Evolutionary conservation across 2,329 filamentous ascomycete genomes (phyloP).

Genomic region (Ophiostoma ips): DNA sequence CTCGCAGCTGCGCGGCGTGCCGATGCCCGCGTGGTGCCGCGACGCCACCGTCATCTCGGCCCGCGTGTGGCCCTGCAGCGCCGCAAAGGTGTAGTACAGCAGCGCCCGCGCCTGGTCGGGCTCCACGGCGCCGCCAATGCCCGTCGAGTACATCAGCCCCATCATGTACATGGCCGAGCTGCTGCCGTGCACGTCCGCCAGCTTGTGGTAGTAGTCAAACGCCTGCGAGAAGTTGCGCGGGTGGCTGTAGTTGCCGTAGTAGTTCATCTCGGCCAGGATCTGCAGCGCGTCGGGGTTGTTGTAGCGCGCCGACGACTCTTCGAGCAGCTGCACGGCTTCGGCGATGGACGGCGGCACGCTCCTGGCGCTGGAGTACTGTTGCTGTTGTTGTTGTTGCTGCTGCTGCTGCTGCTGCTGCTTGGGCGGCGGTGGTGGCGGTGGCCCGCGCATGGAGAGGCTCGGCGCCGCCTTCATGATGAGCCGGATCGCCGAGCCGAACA

Average conservation of each 20-base stretch:
- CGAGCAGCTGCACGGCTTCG: slow-evolving; percentile 37
- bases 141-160: slow-evolving; percentile 89
- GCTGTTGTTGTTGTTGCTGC: slow-evolving; percentile 23
- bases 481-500: slow-evolving; percentile 27
- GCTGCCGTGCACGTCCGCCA: slow-evolving; percentile 69
- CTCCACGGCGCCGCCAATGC: slow-evolving; percentile 66
- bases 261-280: slow-evolving; percentile 85
- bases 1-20: slow-evolving; percentile 74
- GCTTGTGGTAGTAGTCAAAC: slow-evolving; percentile 65
- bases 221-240: slow-evolving; percentile 68
- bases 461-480: slow-evolving; percentile 35
- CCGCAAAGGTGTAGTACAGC: slow-evolving; percentile 89
- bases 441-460: slow-evolving; percentile 33
- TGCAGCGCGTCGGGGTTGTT: slow-evolving; percentile 75
- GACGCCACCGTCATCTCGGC: slow-evolving; percentile 92
- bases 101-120: slow-evolving; percentile 83
- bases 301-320: slow-evolving; percentile 36
- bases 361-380: no score
- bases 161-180: slow-evolving; percentile 91
- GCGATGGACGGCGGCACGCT: no score
- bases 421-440: slow-evolving; percentile 18
- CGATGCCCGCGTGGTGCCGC: slow-evolving; percentile 72
- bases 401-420: slow-evolving; percentile 18
- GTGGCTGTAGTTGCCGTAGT: slow-evolving; percentile 86
- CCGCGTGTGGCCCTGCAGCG: slow-evolving; percentile 63